Base-by-base conservation (phyloP, 371 early-diverging fungal genomes). In the Mortierella sp. region DNA sequence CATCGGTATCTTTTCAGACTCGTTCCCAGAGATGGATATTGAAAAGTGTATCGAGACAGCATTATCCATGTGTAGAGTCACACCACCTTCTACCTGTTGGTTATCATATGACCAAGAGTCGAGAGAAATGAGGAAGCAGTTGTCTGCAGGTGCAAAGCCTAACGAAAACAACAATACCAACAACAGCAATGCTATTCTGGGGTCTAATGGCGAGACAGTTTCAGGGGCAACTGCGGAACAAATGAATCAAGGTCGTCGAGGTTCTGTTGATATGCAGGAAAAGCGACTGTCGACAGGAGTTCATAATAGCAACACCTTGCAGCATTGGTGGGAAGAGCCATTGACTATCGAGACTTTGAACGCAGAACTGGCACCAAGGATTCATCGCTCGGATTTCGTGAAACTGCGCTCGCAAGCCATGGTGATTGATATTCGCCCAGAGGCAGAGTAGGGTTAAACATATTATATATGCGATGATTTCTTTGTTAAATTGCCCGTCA, bases 1-100 rank as follows among this genome's bases (percentile, higher is more conserved):
- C 43, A 88, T 90, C 54, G 81, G 84, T 6, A 70, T 92, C 49
- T 91, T 93, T 77, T 88, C 92, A 4, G 93, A 90, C 64, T 85
- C 87, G 5, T 91, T 93, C 54, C 91, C 92, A 2, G 92, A 90
- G 67, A 88, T 94, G 43, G 92, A 94, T 74, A 90, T 94, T 32
- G 93, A 93, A 77, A 88, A 89, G 54, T 93, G 93, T 63, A 87
- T 94, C 2, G 88, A 89, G 60, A 85, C 86, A 45, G 92, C 93
- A 10, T 66, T 91, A 74, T 84, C 79, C n/a, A 90, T 93, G 91
- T 92, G 91, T 67, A 87, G 90, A 71, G 89, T 90, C 35, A 93
- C 93, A 10, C 93, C 93, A 1, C 89, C 89, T 0, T 81, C 83
- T 20, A 76, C 77, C 4, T 81, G 76, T 37, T 81, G 83, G 83